Conservation (phyloP, 2,329 filamentous ascomycete species). For the Exophiala calicioides region DNA sequence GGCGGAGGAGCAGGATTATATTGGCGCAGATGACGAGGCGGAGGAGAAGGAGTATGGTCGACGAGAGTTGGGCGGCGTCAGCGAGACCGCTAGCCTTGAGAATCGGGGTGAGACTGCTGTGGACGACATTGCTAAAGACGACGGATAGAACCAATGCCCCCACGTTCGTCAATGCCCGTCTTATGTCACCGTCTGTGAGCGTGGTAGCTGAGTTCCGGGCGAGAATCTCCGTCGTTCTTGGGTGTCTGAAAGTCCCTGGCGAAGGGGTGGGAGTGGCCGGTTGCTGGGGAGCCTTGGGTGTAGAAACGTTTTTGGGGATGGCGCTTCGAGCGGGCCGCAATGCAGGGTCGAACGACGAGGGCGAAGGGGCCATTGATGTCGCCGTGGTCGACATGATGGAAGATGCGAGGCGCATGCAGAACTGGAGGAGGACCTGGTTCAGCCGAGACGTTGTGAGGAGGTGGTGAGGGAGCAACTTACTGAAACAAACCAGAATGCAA, state of each 20-base stretch:
- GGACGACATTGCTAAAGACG: slow-evolving; percentile 38
- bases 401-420: neutral
- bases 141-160: slow-evolving; percentile 55
- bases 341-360: slow-evolving; percentile 9
- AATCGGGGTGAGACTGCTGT: slow-evolving; percentile 36
- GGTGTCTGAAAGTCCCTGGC: slow-evolving; percentile 86
- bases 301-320: slow-evolving; percentile 8
- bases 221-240: slow-evolving; percentile 82
- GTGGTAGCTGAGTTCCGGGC: slow-evolving; percentile 73
- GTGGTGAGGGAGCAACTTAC: neutral
- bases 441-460: neutral
- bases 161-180: slow-evolving; percentile 68
- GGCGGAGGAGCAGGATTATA: slow-evolving; percentile 68
- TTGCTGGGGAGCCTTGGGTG: neutral
- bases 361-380: slow-evolving; percentile 20
- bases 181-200: slow-evolving; percentile 77
- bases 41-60: slow-evolving; percentile 55
- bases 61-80: slow-evolving; percentile 37
- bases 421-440: no score
- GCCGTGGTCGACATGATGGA: slow-evolving; percentile 22
- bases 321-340: slow-evolving; percentile 13
- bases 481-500: neutral
- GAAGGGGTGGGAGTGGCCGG: slow-evolving; percentile 34
- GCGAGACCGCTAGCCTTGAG: slow-evolving; percentile 39
- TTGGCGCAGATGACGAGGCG: slow-evolving; percentile 69